Base-by-base conservation (phyloP, 345 rosid species). In the Sisymbrium altissimum region DNA sequence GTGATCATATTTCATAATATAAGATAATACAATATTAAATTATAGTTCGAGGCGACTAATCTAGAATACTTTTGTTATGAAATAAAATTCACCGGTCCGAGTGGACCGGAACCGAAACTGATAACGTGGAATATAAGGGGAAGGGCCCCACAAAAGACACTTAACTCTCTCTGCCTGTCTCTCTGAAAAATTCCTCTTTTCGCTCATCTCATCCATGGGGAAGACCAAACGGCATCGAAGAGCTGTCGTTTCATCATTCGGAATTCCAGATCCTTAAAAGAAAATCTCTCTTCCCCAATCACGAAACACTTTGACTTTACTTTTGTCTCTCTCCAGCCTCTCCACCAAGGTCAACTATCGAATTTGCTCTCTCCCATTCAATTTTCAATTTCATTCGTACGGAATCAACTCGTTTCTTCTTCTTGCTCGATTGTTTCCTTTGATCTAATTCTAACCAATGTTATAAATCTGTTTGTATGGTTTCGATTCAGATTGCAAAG, bases 211-310 rank as follows among this genome's bases (percentile, higher is more conserved):
- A 35, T 48, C 44, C 11, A 19, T 38, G 64, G 64, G 27, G 64
- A 38, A 59, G 64, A 59, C 64, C 30, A 59, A 59, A 59, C 64
- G 64, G n/a, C 64, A 59, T 19, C 30, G 30, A 59, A 21, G 7
- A 19, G 17, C 64, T 38, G 46, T 59, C 64, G 64, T 59, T 59
- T 58, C 14, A 58, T 18, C 45, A 13, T 18, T 19, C 14, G 11
- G 40, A 9, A 32, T 5, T 56, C 57, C 27, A 58, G 29, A 58
- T 56, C 61, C 40, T 35, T 55, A n/a, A 55, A 14, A 7, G 2
- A 15, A 6, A 4, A 30, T n/a, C 5, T 4, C 18, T 27, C 18
- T 50, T 23, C 21, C 4, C 60, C 11, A 35, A 33, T 36, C 29
- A 38, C 64, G 19, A 11, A 17, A n/a, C 9, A 29, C 15, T 4